Evolutionary conservation across 2,329 filamentous ascomycete genomes (phyloP), one percentile per base, ranked within the genome.

Genomic region (Neobulgaria alba): DNA sequence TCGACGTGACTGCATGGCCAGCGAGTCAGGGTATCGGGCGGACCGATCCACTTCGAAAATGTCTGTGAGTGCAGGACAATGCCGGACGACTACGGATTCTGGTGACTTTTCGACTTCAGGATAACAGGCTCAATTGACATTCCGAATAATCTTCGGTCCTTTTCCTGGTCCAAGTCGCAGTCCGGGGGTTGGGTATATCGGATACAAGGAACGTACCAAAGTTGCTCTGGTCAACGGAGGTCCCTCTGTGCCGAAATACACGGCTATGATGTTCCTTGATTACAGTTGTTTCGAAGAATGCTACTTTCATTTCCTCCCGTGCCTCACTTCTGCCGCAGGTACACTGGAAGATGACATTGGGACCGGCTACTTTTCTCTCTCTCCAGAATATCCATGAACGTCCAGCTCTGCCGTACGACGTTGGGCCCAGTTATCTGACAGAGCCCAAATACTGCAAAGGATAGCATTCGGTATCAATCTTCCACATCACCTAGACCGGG

Each of bases 401-500:
- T 20, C 19, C 12, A 7, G 23, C 23, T 35, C 36, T 39, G 36
- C 36, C 19, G 36, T 39, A 31, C 16, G 15, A 39, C 36, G 29
- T 39, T 39, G 29, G 36, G 36, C 29, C 23, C 20, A n/a, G 33
- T 8, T 15, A n/a, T 35, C 19, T 35, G 17, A 21, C 17, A 35
- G 7, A 19, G 17, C 4, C 33, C 33, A 18, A 17, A 35, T 18
- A 35, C 10, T 5, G 23, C n/a, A 12, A 26, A 26, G 7, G 12
- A 12, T 26, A 7, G 23, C 15, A 15, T n/a, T 12, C 36, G 29
- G 16, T 33, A 15, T 33, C 10, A 20, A 31, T 20, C 29, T 26
- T 39, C 36, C 21, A 38, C 31, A 35, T 30, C 32, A 34, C 41
- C 35, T 37, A 17, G 31, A 35, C 10, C 36, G 23, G 37, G 36